A percentile compares a stretch with the other conserved stretches of the same genome.
Conservation (phyloP, 2,329 filamentous ascomycete genomes). For the Ceratocystis lukuohia region DNA sequence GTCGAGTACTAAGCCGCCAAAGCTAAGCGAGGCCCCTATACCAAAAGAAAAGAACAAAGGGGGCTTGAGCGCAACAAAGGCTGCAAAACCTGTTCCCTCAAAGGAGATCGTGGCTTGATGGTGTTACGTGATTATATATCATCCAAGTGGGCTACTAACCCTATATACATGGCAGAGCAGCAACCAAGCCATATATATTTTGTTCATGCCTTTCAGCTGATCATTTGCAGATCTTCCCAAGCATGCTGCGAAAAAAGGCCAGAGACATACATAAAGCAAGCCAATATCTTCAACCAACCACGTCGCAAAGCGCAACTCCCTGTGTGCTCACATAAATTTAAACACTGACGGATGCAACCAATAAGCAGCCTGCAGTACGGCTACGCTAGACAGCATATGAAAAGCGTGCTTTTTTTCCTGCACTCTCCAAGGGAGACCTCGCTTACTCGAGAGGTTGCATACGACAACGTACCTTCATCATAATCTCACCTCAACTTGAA, state of each 20-base stretch:
- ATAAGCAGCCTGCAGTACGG: not conserved
- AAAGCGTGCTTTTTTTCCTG: not conserved
- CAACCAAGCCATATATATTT: not conserved
- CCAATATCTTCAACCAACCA: not conserved
- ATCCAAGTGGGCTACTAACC: not conserved
- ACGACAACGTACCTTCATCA: not conserved
- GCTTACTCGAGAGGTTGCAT: not conserved
- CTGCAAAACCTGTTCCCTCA: not conserved
- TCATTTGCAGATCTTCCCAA: not conserved
- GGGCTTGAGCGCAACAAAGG: not conserved
- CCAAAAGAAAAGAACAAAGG: not conserved
- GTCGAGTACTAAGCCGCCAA: not conserved
- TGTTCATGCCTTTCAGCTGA: not conserved
- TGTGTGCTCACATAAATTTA: not conserved
- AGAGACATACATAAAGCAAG: not conserved
- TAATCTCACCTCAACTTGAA: not conserved
- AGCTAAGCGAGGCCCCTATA: not conserved
- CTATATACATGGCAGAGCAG: not conserved
- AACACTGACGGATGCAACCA: not conserved
- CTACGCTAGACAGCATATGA: not conserved
- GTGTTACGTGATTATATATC: not conserved
- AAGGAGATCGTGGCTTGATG: not conserved
- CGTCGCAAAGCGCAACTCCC: not conserved
- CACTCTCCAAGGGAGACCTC: not conserved
- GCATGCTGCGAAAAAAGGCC: not conserved